Evolutionary conservation across 2,329 filamentous ascomycete species (phyloP), one percentile per base, ranked within the genome.

Genomic region (Monosporascus ibericus): DNA sequence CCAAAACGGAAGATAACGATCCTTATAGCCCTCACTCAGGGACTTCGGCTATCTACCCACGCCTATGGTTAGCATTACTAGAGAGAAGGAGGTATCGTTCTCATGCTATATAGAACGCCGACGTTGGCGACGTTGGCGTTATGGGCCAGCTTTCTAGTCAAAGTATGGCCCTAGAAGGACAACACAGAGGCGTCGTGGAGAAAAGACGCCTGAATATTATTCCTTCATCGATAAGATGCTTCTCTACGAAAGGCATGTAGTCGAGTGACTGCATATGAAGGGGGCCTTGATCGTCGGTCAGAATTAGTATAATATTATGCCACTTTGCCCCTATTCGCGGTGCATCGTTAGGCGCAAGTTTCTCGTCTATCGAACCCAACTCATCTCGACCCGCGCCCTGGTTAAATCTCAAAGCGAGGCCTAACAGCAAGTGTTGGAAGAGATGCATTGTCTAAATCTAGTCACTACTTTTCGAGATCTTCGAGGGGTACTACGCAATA

Each of bases 201-300:
- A 82, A 88, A 60, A 89, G 85, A 39, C 79, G 79, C 46, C 70
- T 69, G 55, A 80, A 88, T 1, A 74, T 75, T 0, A 81, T 84
- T 0, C 85, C 86, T 50, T 82, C 69, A 0, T 82, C 70, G 14
- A 74, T 65, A 1, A 88, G 63, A 57, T 85, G 75, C 58, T 82
- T 76, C 48, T 78, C 69, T 0, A 86, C 68, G 1, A 74, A 68
- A 0, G 81, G 81, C 72, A 84, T 84, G 54, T 86, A 86, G 0
- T 78, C 71, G 3, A 86, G 61, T 0, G 84, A 87, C 47, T 81
- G 71, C 58, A 88, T 71, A 40, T 80, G 76, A 1, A 81, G 66
- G 60, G 88, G 85, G n/a, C n/a, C n/a, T 60, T 88, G 85, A 55
- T 88, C 85, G 55, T 88, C 85, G 0, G 82, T 85, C 39, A 88